These are phyloP conservation scores for Filobasidium wieringae DNA, from an alignment of 768 basidiomycete genomes.

Conservation along the genomic window DNA sequence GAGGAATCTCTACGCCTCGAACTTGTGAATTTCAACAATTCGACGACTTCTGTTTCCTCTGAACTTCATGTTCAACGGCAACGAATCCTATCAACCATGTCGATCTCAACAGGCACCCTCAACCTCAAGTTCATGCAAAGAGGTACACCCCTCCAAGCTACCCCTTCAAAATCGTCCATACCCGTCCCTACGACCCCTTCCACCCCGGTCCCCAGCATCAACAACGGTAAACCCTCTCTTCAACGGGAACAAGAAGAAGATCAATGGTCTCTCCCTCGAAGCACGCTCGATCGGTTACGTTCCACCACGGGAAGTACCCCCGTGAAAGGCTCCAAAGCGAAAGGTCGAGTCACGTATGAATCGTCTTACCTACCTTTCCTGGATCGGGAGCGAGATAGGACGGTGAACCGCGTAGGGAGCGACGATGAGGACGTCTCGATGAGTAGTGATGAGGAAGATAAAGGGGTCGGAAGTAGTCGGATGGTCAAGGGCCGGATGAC, in stretches of 20 bases:
- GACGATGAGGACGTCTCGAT: background rate
- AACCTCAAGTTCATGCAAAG: slow-evolving; percentile 13
- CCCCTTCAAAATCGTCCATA: background rate
- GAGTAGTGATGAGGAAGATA: background rate
- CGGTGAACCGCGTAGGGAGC: background rate
- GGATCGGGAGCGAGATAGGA: background rate
- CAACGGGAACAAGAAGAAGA: too few relatives aligned
- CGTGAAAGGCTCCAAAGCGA: background rate
- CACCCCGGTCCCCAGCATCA: background rate
- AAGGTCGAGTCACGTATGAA: background rate
- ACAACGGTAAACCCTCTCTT: too few relatives aligned
- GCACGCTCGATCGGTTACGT: background rate
- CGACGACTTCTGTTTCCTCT: too few relatives aligned
- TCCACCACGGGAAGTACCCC: too few relatives aligned
- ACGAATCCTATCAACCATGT: slow-evolving; percentile 1
- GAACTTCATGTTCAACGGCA: too few relatives aligned
- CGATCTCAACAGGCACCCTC: slow-evolving; percentile 1
- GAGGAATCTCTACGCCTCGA: too few relatives aligned
- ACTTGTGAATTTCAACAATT: too few relatives aligned
- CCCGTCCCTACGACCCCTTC: background rate
- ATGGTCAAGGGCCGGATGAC: background rate
- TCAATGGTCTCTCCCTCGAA: background rate
- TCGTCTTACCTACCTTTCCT: background rate
- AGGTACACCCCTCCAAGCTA: background rate
- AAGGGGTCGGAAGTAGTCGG: background rate